Conservation (phyloP, 1,284 basidiomycete genomes). For the Tilletia indica region DNA sequence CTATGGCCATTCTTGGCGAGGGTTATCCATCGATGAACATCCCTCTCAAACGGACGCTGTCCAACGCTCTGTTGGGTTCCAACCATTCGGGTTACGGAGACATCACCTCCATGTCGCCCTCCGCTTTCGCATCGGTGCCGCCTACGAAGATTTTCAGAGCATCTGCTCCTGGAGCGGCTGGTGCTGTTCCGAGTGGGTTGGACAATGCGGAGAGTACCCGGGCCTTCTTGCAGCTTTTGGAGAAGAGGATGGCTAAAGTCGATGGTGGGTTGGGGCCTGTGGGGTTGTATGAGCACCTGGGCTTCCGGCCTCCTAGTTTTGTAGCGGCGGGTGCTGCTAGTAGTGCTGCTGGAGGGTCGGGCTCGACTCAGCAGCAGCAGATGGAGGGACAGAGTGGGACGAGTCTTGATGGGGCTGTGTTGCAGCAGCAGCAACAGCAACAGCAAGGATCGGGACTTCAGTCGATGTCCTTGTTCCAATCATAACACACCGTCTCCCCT, state of each 20-base stretch:
- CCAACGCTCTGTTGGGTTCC: slow-evolving; percentile 24
- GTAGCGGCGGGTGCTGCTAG: slow-evolving; percentile 41
- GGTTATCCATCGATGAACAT: slow-evolving; percentile 9
- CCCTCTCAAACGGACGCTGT: slow-evolving; percentile 10
- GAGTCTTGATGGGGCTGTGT: not conserved
- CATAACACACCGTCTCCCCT: not conserved
- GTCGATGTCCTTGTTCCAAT: not conserved
- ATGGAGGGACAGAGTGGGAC: not conserved
- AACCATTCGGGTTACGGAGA: slow-evolving; percentile 18
- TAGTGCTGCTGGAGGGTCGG: slow-evolving; percentile 23
- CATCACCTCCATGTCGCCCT: slow-evolving; percentile 5
- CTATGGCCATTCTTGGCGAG: not conserved
- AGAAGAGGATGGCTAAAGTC: not conserved
- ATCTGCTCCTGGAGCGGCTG: slow-evolving; percentile 10
- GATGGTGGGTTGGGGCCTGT: slow-evolving; percentile 6
- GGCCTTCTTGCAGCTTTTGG: slow-evolving; percentile 18
- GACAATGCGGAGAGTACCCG: slow-evolving; percentile 7
- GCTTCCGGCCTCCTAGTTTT: slow-evolving; percentile 19
- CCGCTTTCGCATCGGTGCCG: not conserved
- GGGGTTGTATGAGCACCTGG: slow-evolving; percentile 19
- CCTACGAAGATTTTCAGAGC: slow-evolving; percentile 22
- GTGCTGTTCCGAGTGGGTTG: slow-evolving; percentile 15
- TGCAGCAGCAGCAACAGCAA: too few relatives aligned
- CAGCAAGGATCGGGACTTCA: too few relatives aligned
- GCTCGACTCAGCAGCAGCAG: too few relatives aligned